Evolutionary conservation across 495 filamentous ascomycete species (phyloP).

Genomic region (Podospora australis): DNA sequence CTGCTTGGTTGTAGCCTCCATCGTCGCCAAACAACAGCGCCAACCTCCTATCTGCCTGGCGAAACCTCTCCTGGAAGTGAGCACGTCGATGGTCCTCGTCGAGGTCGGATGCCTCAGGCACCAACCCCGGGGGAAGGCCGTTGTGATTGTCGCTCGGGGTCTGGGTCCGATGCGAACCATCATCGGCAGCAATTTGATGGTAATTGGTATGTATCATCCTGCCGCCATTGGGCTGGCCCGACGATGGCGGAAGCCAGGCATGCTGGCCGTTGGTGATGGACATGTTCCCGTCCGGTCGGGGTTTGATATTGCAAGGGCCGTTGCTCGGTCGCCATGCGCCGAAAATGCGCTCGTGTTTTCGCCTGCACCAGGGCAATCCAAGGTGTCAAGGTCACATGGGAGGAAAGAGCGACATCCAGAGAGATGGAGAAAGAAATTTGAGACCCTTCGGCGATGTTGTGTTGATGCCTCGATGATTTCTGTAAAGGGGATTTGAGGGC

Average conservation of each 20-base stretch:
- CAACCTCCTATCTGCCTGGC: slow-evolving; percentile 33
- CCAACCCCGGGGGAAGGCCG: slow-evolving; percentile 30
- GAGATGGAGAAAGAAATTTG: slow-evolving; percentile 32
- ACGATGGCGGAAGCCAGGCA: slow-evolving; percentile 37
- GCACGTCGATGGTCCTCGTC: slow-evolving; percentile 40
- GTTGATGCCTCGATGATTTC: slow-evolving; percentile 36
- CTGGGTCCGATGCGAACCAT: slow-evolving; percentile 30
- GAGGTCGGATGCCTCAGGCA: slow-evolving; percentile 49
- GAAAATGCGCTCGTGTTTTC: slow-evolving; percentile 39
- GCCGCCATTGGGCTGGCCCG: slow-evolving; percentile 28
- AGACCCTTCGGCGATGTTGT: slow-evolving; percentile 27
- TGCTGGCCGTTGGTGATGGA: slow-evolving; percentile 47
- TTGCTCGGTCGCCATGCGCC: slow-evolving; percentile 44
- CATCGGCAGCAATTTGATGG: slow-evolving; percentile 22
- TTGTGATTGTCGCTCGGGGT: slow-evolving; percentile 32
- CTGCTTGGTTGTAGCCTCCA: slow-evolving; percentile 48
- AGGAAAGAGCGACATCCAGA: slow-evolving; percentile 34
- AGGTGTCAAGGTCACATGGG: slow-evolving; percentile 33
- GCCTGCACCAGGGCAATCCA: slow-evolving; percentile 33
- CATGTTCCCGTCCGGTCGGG: slow-evolving; percentile 32
- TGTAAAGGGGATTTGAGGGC: slow-evolving; percentile 34
- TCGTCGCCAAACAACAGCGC: slow-evolving; percentile 74
- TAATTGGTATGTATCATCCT: slow-evolving; percentile 24
- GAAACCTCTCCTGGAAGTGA: slow-evolving; percentile 39
- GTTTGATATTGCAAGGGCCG: slow-evolving; percentile 27